phyloP scores from a whole-genome alignment of 1,284 basidiomycete genomes.

The Marasmius oreades region DNA sequence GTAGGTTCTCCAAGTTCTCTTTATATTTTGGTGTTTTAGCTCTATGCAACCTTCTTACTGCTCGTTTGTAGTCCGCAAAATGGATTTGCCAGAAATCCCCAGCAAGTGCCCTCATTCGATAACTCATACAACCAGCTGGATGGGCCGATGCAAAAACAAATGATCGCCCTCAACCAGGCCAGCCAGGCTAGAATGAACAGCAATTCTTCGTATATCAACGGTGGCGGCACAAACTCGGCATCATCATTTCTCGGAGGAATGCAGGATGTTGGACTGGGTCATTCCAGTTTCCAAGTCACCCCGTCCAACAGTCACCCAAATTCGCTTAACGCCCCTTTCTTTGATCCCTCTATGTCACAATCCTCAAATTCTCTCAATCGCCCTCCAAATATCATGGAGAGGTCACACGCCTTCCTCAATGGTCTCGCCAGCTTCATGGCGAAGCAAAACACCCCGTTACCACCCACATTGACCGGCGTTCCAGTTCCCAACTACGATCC shows the following conservation, averaged over 20 bases:
- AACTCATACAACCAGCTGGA: slow-evolving; percentile 38
- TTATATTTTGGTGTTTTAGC: not conserved
- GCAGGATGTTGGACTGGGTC: slow-evolving; percentile 37
- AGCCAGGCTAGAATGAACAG: slow-evolving; percentile 54
- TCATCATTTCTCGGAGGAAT: slow-evolving; percentile 61
- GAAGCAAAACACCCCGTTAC: slow-evolving; percentile 54
- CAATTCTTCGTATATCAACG: slow-evolving; percentile 43
- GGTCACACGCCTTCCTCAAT: slow-evolving; percentile 54
- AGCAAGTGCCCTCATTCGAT: slow-evolving; percentile 25
- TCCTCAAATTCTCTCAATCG: slow-evolving; percentile 27
- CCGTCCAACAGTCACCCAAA: slow-evolving; percentile 28
- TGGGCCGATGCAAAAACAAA: slow-evolving; percentile 63
- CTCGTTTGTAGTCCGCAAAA: not conserved
- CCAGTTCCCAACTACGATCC: slow-evolving; percentile 57
- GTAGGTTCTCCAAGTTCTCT: not conserved
- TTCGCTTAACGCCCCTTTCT: slow-evolving; percentile 33
- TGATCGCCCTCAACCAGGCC: slow-evolving; percentile 66
- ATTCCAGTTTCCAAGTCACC: slow-evolving; percentile 37
- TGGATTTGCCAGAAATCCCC: slow-evolving; percentile 25
- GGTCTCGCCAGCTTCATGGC: slow-evolving; percentile 56
- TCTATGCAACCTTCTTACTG: not conserved
- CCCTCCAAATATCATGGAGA: slow-evolving; percentile 34
- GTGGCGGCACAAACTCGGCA: slow-evolving; percentile 60
- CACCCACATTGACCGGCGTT: slow-evolving; percentile 60
- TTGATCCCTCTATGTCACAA: slow-evolving; percentile 43